These are phyloP conservation scores for Tricholoma sp. DNA, from an alignment of 768 basidiomycete genomes.

Conservation along the genomic window DNA sequence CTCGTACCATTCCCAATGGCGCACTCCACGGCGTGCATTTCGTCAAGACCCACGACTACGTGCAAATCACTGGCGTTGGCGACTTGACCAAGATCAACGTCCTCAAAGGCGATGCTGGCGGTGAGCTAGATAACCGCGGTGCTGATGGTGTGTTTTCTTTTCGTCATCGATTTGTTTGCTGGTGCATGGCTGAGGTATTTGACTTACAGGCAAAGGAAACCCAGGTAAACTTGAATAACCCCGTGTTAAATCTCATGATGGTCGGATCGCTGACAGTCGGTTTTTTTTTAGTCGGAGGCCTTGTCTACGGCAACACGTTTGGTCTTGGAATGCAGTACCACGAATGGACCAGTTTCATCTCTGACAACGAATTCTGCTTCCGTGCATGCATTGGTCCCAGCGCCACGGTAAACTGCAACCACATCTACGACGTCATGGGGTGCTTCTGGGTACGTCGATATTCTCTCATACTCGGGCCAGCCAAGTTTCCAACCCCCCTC, in stretches of 20 bases:
- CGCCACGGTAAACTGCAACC: constrained; percentile 59
- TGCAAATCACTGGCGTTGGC: constrained; percentile 55
- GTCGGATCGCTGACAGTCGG: constrained; percentile 10
- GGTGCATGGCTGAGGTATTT: too few relatives aligned
- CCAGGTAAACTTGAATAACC: too few relatives aligned
- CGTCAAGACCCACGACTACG: constrained; percentile 54
- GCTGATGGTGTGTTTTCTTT: constrained; percentile 29
- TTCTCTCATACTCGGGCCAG: too few relatives aligned
- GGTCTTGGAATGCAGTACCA: constrained; percentile 50
- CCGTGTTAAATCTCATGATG: too few relatives aligned
- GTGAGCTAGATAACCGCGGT: constrained; percentile 54
- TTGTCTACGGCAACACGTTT: constrained; percentile 64
- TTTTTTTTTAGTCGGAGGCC: constrained; percentile 59
- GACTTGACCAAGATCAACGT: constrained; percentile 58
- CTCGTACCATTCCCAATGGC: constrained; percentile 41
- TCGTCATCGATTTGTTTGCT: not conserved
- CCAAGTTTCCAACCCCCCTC: too few relatives aligned
- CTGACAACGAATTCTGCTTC: constrained; percentile 61
- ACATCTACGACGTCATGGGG: constrained; percentile 73
- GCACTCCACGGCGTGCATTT: constrained; percentile 26
- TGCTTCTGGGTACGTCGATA: constrained; percentile 40
- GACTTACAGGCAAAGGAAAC: constrained; percentile 37
- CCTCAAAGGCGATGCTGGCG: constrained; percentile 41
- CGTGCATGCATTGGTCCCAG: constrained; percentile 64
- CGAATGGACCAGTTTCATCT: constrained; percentile 86